These are phyloP conservation scores for Phaseolus coccineus DNA, from an alignment of 331 rosid genomes.

Conservation along the genomic window DNA sequence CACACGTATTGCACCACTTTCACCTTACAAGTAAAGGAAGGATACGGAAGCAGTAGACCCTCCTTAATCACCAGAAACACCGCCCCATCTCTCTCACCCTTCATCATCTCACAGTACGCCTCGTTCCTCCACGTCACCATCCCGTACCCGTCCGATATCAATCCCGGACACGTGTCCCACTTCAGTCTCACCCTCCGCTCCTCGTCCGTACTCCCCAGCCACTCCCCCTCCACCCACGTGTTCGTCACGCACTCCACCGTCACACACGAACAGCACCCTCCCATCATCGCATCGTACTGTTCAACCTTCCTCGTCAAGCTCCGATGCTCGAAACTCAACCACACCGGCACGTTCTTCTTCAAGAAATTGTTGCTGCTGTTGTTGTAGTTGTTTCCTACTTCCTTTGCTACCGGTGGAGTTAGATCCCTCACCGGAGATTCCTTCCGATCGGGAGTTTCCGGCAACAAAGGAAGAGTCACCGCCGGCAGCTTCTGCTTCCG, in stretches of 20 bases:
- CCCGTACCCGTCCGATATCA: slow-evolving; percentile 71
- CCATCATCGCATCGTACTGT: not conserved
- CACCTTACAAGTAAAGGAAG: slow-evolving; percentile 80
- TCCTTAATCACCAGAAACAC: slow-evolving; percentile 62
- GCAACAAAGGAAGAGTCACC: slow-evolving; percentile 73
- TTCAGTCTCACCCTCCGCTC: slow-evolving; percentile 65
- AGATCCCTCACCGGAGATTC: slow-evolving; percentile 32
- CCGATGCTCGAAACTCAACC: slow-evolving; percentile 58
- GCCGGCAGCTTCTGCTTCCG: not conserved
- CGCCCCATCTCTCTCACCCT: not conserved
- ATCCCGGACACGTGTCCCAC: slow-evolving; percentile 89
- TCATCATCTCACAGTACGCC: slow-evolving; percentile 63
- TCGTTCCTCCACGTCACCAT: slow-evolving; percentile 82
- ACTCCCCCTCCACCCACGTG: slow-evolving; percentile 60
- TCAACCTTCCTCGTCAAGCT: not conserved
- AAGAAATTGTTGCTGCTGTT: not conserved
- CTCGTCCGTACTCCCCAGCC: slow-evolving; percentile 71
- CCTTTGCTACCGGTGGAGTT: not conserved
- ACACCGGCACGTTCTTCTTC: slow-evolving; percentile 37
- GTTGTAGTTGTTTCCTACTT: not conserved
- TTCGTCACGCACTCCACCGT: slow-evolving; percentile 78
- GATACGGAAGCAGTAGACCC: slow-evolving; percentile 22
- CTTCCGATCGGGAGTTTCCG: slow-evolving; percentile 69
- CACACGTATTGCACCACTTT: slow-evolving; percentile 64
- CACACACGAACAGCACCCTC: slow-evolving; percentile 56